These are phyloP conservation scores for Trichophyton equinum DNA, from an alignment of 2,329 filamentous ascomycete genomes.

Conservation along the genomic window DNA sequence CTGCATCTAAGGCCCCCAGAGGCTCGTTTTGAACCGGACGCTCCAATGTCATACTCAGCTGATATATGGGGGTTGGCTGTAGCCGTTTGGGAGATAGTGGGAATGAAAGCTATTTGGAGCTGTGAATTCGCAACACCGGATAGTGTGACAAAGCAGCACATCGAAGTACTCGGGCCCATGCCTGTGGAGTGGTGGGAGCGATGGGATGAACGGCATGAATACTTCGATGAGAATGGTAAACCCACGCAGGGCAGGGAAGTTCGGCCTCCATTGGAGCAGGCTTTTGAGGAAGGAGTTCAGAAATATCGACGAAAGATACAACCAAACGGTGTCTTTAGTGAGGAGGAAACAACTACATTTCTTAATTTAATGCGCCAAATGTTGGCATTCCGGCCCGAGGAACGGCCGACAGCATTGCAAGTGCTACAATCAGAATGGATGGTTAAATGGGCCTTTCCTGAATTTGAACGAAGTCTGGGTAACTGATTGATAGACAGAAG, in stretches of 20 bases:
- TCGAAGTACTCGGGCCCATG: conserved; percentile 15
- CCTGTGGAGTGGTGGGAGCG: conserved; percentile 14
- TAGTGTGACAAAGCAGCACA: conserved; percentile 9
- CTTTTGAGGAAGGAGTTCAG: conserved; percentile 15
- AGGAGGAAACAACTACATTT: conserved; percentile 9
- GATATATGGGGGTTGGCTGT: conserved; percentile 21
- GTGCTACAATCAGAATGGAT: conserved; percentile 12
- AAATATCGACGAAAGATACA: conserved; percentile 10
- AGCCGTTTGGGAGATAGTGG: conserved; percentile 21
- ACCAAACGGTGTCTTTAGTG: conserved; percentile 9
- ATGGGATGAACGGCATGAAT: conserved; percentile 13
- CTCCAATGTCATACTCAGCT: conserved; percentile 15
- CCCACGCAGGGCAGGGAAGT: conserved; percentile 12
- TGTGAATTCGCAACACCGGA: conserved; percentile 7
- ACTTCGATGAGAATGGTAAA: conserved; percentile 10
- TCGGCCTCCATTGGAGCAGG: conserved; percentile 12
- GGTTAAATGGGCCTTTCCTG: conserved; percentile 12
- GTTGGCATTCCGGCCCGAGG: conserved; percentile 8
- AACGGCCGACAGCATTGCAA: conserved; percentile 9
- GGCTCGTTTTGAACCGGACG: conserved; percentile 16
- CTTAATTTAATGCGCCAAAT: conserved; percentile 10
- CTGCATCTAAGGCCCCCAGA: conserved; percentile 16
- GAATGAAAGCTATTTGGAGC: conserved; percentile 17
- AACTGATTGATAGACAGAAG: no score
- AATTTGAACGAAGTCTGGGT: neutral